Conservation (phyloP, 179 eudicot species). For the Spergularia azorica region DNA sequence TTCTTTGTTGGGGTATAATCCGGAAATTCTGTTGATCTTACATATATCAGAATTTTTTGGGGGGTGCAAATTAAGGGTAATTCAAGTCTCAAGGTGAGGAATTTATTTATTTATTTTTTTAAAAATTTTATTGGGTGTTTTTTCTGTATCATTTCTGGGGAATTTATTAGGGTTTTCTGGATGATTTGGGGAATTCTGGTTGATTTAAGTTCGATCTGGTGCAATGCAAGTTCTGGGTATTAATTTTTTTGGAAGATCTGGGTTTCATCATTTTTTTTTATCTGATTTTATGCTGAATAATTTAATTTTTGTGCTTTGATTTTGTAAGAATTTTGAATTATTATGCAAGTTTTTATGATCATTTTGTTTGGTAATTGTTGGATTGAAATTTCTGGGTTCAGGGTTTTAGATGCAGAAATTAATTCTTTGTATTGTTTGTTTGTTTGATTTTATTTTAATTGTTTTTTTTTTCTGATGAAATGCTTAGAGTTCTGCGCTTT, state of each 20-base stretch:
- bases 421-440: not conserved
- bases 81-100: constrained; percentile 34
- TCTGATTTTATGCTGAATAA: not conserved
- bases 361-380: not conserved
- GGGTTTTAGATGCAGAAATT: constrained; percentile 31
- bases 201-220: constrained; percentile 29
- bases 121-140: not conserved
- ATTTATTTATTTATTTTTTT: not conserved
- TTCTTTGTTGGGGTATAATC: not conserved
- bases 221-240: constrained; percentile 19
- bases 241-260: constrained; percentile 21
- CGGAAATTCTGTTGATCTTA: constrained; percentile 18
- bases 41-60: constrained; percentile 15
- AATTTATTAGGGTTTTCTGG: constrained; percentile 23
- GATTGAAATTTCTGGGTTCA: constrained; percentile 18
- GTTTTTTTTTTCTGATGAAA: not conserved
- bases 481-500: constrained; percentile 11
- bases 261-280: not conserved
- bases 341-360: not conserved
- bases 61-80: constrained; percentile 3
- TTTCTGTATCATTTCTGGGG: not conserved
- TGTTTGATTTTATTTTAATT: not conserved
- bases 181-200: not conserved
- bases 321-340: not conserved
- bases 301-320: not conserved